Base-by-base conservation (phyloP, 2,329 filamentous ascomycete genomes). In the Teratosphaeria destructans region DNA sequence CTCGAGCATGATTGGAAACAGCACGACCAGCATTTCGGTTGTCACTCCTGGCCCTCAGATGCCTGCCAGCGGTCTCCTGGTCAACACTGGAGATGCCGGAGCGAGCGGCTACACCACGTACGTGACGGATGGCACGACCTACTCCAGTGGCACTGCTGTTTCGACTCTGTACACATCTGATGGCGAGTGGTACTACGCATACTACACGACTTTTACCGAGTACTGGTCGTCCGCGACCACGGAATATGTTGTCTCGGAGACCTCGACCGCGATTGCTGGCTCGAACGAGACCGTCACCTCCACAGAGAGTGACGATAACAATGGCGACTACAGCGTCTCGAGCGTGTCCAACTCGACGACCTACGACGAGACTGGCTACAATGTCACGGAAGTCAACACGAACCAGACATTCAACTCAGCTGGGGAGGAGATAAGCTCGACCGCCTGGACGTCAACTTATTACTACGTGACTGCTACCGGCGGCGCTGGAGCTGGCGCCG, bases 201-300 rank as follows among this genome's bases (percentile, higher is more conserved):
- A 69, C 59, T 72, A 65, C 57, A 69, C 63, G 12, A 59, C 68
- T 3, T 72, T 60, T 55, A 67, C 63, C 10, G 57, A 65, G 12
- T 64, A 65, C 16, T 72, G 69, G 68, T 59, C 66, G 7, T 64
- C 68, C 5, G 64, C 67, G 5, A 67, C 69, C 1, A 69, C 68
- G 1, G 64, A 68, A 10, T 68, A 67, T 16, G 58, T 54, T 11
- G 34, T 55, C 29, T 64, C 61, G 5, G 62, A 62, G 29, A 62
- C 65, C 4, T 62, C 63, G 34, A 67, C 67, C 2, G 60, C 62
- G 6, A 57, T 63, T 5, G 56, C 64, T 1, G 54, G 62, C 26
- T 62, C 62, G 26, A 67, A 65, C 29, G 61, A 57, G 47, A 62
- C 37, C 7, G 60, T 56, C 3, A 59, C 62, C 5, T 59, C 43